Percentiles rank a stretch among this genome's conserved stretches.
Conservation (phyloP, 1,284 basidiomycete genomes). For the Pyrrhoderma noxium region DNA sequence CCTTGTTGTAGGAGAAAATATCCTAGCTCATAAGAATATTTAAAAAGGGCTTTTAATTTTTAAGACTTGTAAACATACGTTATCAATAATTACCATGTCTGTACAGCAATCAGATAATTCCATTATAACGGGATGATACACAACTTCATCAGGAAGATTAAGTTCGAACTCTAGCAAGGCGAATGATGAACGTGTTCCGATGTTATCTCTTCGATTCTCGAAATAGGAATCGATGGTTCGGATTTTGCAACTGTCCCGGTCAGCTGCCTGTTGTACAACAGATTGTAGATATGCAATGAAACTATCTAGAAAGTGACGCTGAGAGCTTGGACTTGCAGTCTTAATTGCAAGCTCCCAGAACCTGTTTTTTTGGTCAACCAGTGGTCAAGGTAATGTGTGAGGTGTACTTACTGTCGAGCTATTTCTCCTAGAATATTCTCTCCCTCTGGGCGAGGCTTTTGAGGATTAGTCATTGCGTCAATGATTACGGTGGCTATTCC, state of each 20-base stretch:
- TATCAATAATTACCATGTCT: slow-evolving; percentile 55
- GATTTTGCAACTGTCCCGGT: slow-evolving; percentile 40
- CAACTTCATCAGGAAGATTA: slow-evolving; percentile 49
- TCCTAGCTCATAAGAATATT: slow-evolving; percentile 33
- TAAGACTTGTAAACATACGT: slow-evolving; percentile 33
- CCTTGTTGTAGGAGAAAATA: slow-evolving; percentile 56
- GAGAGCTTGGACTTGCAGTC: slow-evolving; percentile 43
- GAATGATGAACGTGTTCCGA: slow-evolving; percentile 53
- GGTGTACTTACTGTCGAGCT: slow-evolving; percentile 24
- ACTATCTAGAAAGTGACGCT: slow-evolving; percentile 49
- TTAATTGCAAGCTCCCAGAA: slow-evolving; percentile 46
- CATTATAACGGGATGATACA: slow-evolving; percentile 43
- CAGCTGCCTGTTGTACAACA: slow-evolving; percentile 43
- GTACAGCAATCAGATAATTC: slow-evolving; percentile 47
- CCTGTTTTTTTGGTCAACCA: slow-evolving; percentile 25
- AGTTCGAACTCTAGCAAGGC: slow-evolving; percentile 47
- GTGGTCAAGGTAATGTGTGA: slow-evolving; percentile 5
- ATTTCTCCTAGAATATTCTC: slow-evolving; percentile 30
- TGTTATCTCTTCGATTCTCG: slow-evolving; percentile 47
- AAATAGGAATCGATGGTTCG: slow-evolving; percentile 55
- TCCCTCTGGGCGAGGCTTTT: slow-evolving; percentile 26
- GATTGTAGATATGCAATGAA: slow-evolving; percentile 48
- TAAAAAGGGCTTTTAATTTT: background rate
- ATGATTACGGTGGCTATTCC: slow-evolving; percentile 28
- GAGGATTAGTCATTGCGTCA: slow-evolving; percentile 31